phyloP scores from a whole-genome alignment of 768 basidiomycete species.

The Candolleomyces aberdarensis region DNA sequence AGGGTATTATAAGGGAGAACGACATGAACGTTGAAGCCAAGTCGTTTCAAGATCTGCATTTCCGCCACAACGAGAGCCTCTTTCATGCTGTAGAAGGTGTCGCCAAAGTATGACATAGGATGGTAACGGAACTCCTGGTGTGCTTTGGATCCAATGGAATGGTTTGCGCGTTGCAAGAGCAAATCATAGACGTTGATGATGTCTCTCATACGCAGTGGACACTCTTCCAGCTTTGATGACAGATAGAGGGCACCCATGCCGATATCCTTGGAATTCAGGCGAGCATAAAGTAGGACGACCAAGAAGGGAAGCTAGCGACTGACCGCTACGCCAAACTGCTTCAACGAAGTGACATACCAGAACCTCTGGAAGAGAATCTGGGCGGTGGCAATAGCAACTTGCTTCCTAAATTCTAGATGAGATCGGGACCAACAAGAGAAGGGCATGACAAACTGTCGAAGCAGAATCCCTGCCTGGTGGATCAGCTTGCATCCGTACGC shows the following conservation, averaged over 20 bases:
- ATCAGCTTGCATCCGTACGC: conserved; percentile 93
- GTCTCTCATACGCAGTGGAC: conserved; percentile 87
- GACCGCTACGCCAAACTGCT: conserved; percentile 91
- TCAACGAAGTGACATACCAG: conserved; percentile 94
- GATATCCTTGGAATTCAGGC: conserved; percentile 55
- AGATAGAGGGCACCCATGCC: conserved; percentile 88
- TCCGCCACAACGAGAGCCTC: conserved; percentile 92
- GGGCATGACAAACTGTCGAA: conserved; percentile 71
- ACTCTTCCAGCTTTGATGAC: conserved; percentile 91
- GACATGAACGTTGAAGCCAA: conserved; percentile 94
- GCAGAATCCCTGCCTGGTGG: conserved; percentile 88
- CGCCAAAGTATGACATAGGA: conserved; percentile 88
- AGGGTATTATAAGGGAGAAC: conserved; percentile 92
- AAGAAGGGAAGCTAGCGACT: conserved; percentile 27
- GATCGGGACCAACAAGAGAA: background rate
- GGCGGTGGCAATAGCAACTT: conserved; percentile 95
- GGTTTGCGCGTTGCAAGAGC: conserved; percentile 69
- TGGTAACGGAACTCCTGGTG: conserved; percentile 58
- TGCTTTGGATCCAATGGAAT: conserved; percentile 38
- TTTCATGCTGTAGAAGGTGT: conserved; percentile 90
- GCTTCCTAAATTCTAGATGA: conserved; percentile 56
- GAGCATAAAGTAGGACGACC: conserved; percentile 6
- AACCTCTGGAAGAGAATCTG: conserved; percentile 96
- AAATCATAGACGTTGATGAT: conserved; percentile 94
- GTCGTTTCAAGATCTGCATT: conserved; percentile 95